Evolutionary conservation across 805 yeast species (phyloP).

Genomic region (Hanseniaspora osmophila): DNA sequence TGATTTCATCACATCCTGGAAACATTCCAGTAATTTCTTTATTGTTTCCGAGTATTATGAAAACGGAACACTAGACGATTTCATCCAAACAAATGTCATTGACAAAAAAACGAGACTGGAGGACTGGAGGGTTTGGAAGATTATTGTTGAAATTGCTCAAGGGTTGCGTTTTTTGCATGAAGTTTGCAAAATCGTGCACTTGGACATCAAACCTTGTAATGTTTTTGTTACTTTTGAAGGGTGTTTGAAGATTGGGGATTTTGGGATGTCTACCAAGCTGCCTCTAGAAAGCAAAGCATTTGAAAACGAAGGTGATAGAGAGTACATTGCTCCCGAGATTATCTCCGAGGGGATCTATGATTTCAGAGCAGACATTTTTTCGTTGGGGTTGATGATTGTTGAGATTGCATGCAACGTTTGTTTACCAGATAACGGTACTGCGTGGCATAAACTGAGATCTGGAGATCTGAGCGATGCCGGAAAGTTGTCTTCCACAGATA

Average conservation of each 20-base stretch:
- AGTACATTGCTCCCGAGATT: constrained; percentile 94
- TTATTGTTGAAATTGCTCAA: constrained; percentile 63
- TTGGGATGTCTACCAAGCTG: constrained; percentile 78
- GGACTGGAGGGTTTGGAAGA: constrained; percentile 97
- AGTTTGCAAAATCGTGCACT: constrained; percentile 58
- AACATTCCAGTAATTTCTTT: constrained; percentile 50
- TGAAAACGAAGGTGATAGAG: constrained; percentile 94
- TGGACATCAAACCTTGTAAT: constrained; percentile 92
- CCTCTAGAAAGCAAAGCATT: constrained; percentile 51
- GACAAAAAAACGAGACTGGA: constrained; percentile 48
- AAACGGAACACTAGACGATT: constrained; percentile 77
- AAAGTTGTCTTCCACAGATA: constrained; percentile 57
- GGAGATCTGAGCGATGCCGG: constrained; percentile 96
- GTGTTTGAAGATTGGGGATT: constrained; percentile 84
- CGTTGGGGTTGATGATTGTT: constrained; percentile 84
- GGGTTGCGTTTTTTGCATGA: constrained; percentile 75
- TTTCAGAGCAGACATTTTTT: constrained; percentile 86
- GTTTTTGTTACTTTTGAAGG: constrained; percentile 92
- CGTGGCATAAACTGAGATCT: constrained; percentile 90
- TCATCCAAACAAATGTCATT: constrained; percentile 63
- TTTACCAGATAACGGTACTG: constrained; percentile 87
- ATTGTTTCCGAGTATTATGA: constrained; percentile 93
- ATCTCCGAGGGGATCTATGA: constrained; percentile 71
- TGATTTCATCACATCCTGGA: constrained; percentile 42
- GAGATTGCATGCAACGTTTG: constrained; percentile 94